phyloP scores from a whole-genome alignment of 768 basidiomycete genomes.

The Rhodocollybia butyracea region DNA sequence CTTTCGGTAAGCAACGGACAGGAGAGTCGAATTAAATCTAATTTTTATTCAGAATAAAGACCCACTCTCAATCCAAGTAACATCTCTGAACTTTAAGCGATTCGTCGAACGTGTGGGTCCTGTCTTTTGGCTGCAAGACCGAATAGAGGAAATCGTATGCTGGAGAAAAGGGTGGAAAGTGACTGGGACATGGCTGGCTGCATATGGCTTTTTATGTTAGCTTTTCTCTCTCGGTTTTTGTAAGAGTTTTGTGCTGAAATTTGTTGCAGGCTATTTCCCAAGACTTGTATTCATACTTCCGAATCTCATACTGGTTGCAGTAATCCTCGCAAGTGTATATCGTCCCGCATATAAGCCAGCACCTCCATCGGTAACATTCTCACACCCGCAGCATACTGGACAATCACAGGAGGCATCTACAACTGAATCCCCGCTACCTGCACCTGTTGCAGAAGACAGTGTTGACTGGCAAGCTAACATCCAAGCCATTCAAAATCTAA shows the following conservation, averaged over 20 bases:
- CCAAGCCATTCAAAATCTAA: slow-evolving; percentile 88
- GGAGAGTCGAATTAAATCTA: too few relatives aligned
- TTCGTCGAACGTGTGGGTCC: slow-evolving; percentile 77
- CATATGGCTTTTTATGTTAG: slow-evolving; percentile 79
- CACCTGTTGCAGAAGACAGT: slow-evolving; percentile 51
- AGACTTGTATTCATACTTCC: slow-evolving; percentile 69
- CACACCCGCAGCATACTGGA: neutral
- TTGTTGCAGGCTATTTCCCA: slow-evolving; percentile 67
- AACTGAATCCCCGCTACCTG: neutral
- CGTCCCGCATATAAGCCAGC: slow-evolving; percentile 25
- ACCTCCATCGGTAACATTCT: slow-evolving; percentile 9
- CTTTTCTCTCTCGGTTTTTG: slow-evolving; percentile 11
- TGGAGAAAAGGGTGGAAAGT: slow-evolving; percentile 78
- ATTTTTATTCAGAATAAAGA: too few relatives aligned
- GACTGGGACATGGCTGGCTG: slow-evolving; percentile 72
- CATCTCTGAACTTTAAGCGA: slow-evolving; percentile 75
- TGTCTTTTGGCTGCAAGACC: slow-evolving; percentile 87
- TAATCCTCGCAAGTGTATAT: slow-evolving; percentile 69
- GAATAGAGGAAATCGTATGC: slow-evolving; percentile 78
- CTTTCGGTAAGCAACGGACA: too few relatives aligned
- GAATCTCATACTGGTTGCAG: slow-evolving; percentile 53
- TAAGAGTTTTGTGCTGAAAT: neutral
- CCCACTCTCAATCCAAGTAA: slow-evolving; percentile 73
- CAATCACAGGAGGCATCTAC: slow-evolving; percentile 15
- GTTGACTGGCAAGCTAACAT: slow-evolving; percentile 85